Evolutionary conservation across 208 protist genomes (phyloP), one percentile per base, ranked within the genome.

Genomic region (Porcisia deanei): DNA sequence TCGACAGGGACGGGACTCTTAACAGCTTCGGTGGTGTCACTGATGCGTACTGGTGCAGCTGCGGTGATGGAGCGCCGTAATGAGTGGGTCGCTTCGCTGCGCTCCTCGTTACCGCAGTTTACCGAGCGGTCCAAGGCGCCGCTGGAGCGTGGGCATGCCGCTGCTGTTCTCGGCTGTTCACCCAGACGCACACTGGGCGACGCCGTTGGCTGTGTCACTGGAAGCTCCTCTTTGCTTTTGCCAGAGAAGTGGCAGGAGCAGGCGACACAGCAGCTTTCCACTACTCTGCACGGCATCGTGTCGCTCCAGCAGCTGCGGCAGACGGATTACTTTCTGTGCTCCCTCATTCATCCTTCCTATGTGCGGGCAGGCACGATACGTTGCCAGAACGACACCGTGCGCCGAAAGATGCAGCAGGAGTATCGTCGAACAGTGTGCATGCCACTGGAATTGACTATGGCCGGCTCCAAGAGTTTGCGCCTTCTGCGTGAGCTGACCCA

Each of bases 311-410:
- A 73, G 25, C 25, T 91, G 30, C 54, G 54, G 0, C 37, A 67
- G 54, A 85, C 67, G 16, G 93, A 97, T 69, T 83, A 84, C 55
- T 94, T 95, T 81, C 73, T 92, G 37, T 91, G 89, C 75, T 79
- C 90, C 0, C 78, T 97, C 22, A 83, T 97, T 25, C 93, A 97
- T 59, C 93, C 93, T 8, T 91, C 85, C 53, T 95, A 88, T 70
- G 77, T 92, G 7, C 73, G 64, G 8, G 34, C 67, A 3, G 5
- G 55, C 10, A 71, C 77, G 18, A 39, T 72, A 39, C 73, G 34
- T n/a, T n/a, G 37, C 30, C 18, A 75, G 20, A 47, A 4, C 22
- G 73, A 74, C n/a, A 34, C 64, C 52, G 39, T 39, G 59, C 34
- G 55, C 20, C 61, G 63, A 54, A 67, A 45, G 45, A 22, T 41